Conservation (phyloP, 2,329 filamentous ascomycete genomes). For the Lachnellula subtilissima region DNA sequence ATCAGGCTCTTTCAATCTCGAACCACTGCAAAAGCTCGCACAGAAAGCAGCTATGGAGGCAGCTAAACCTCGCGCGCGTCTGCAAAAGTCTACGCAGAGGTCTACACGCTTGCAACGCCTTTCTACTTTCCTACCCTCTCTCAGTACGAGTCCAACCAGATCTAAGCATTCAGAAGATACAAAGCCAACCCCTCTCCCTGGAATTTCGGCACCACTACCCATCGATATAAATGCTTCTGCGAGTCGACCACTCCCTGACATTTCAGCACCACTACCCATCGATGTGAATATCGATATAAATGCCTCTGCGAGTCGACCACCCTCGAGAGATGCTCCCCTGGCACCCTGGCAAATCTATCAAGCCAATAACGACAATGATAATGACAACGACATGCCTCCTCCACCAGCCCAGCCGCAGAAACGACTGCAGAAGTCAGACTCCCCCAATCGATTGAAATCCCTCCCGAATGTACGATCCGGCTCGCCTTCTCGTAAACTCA, state of each 20-base stretch:
- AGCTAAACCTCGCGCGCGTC: background rate
- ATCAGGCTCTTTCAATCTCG: background rate
- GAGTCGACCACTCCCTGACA: background rate
- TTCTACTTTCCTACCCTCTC: conserved; percentile 11
- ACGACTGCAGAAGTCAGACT: conserved; percentile 4
- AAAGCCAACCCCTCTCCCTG: background rate
- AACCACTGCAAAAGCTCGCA: background rate
- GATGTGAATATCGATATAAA: background rate
- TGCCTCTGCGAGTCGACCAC: background rate
- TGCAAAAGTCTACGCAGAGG: conserved; percentile 1
- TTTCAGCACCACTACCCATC: background rate
- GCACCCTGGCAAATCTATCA: background rate
- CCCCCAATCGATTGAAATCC: conserved; percentile 3
- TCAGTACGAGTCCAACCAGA: conserved; percentile 11
- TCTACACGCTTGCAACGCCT: conserved; percentile 12
- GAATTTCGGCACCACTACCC: background rate
- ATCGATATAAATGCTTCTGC: no score
- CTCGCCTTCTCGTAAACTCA: background rate
- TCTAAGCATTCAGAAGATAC: conserved; percentile 8
- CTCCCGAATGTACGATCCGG: background rate
- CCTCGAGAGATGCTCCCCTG: background rate
- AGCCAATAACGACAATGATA: background rate
- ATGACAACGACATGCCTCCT: no score
- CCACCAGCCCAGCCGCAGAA: background rate
- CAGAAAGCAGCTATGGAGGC: conserved; percentile 2